A percentile compares a stretch with the other conserved stretches of the same genome.
phyloP scores from a whole-genome alignment of 192 early-diverging fungal species.

The Dissophora ornata region DNA sequence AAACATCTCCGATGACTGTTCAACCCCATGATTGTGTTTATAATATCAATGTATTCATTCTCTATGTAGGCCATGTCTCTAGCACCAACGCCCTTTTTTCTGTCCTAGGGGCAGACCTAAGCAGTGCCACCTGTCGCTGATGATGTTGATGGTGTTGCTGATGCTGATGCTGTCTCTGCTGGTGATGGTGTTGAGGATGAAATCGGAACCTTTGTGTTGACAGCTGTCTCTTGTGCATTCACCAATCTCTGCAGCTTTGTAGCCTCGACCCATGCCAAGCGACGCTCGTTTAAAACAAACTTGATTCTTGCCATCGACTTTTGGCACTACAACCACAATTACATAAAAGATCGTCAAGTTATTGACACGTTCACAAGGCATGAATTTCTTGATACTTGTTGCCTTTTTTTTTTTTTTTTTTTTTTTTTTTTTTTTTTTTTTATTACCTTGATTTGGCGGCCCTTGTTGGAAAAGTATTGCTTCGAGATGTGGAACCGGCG shows the following conservation, averaged over 20 bases:
- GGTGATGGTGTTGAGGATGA: constrained; percentile 5
- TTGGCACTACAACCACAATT: constrained; percentile 67
- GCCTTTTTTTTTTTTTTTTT: no score
- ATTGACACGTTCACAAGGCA: no score
- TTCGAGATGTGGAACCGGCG: constrained; percentile 65
- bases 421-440: no score
- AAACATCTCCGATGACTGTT: no score
- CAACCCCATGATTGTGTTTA: no score
- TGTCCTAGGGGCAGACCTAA: no score
- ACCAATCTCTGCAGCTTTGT: constrained; percentile 38
- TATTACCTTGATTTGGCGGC: constrained; percentile 71
- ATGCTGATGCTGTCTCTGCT: constrained; percentile 13
- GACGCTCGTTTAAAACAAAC: constrained; percentile 81
- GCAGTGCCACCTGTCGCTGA: not conserved
- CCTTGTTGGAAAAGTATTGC: constrained; percentile 69
- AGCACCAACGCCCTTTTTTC: no score
- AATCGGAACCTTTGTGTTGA: constrained; percentile 34
- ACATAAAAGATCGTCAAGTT: no score
- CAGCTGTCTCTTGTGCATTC: constrained; percentile 26
- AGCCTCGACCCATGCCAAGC: constrained; percentile 72
- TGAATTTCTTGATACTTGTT: no score
- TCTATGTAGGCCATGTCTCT: no score
- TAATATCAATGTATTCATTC: no score
- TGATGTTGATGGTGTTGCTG: constrained; percentile 22
- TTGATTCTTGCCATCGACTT: constrained; percentile 88